Evolutionary conservation across 306 rosid species (phyloP), one percentile per base, ranked within the genome.

Genomic region (Prunus davidiana): DNA sequence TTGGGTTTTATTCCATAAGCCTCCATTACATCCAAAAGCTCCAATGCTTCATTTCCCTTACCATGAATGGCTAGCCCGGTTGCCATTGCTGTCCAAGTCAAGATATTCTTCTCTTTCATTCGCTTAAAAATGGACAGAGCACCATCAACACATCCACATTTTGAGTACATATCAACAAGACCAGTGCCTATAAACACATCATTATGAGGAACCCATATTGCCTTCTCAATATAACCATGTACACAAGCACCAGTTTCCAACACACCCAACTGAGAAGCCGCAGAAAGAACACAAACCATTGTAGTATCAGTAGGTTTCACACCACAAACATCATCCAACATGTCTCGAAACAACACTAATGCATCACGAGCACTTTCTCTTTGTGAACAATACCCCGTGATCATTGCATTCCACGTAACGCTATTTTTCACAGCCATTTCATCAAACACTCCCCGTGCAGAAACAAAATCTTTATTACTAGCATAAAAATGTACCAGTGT

Each of bases 61-160:
- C 96, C 96, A 67, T 93, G 98, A 82, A 93, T 67, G 51, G 96
- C 96, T n/a, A 87, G 78, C 25, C 96, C 96, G 0, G 90, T 82
- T 2, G 85, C 81, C 92, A 89, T 85, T 12, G 91, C 88, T n/a
- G 97, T 91, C 92, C 97, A 93, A 57, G 93, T 89, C 83, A 91
- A 84, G 15, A 93, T 77, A 69, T 88, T 91, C 81, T 80, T 91
- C 84, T 72, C 64, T 15, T 73, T 76, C 91, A 89, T 91, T 46
- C 54, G 78, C 78, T 72, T 72, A 78, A 93, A 93, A 62, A 85
- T 32, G 8, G 73, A 84, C 19, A 83, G 64, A 66, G 98, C 92
- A 75, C 85, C 78, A 30, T 84, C 75, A 25, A 89, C 79, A 62
- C 89, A 85, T 12, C 96, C 96, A 63, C 98, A 91, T 85, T 93